phyloP scores from a whole-genome alignment of 371 early-diverging fungal species.

The Lichtheimia ramosa region DNA sequence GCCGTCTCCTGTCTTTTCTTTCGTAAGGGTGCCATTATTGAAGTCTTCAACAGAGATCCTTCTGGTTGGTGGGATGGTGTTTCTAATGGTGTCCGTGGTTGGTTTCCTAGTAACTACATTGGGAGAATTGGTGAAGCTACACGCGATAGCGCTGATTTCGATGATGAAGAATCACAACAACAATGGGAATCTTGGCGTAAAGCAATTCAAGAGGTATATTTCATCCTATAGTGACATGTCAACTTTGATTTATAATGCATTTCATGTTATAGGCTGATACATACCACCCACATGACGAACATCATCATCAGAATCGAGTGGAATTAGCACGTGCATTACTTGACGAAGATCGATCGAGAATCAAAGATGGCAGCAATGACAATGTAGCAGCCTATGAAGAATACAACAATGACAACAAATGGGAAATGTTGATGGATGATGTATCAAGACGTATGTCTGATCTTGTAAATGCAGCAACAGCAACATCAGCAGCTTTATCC shows the following conservation, averaged over 20 bases:
- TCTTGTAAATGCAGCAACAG: conserved; percentile 16
- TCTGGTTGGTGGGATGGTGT: conserved; percentile 62
- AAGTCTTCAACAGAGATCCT: conserved; percentile 46
- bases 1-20: conserved; percentile 43
- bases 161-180: conserved; percentile 33
- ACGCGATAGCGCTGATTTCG: conserved; percentile 34
- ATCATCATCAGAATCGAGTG: conserved; percentile 15
- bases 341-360: conserved; percentile 26
- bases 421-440: conserved; percentile 20
- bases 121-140: conserved; percentile 43
- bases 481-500: conserved; percentile 8
- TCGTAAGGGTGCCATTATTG: conserved; percentile 49
- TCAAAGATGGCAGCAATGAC: background rate
- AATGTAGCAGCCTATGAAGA: background rate
- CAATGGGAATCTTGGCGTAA: conserved; percentile 32
- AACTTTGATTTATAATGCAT: background rate
- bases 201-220: background rate
- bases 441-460: conserved; percentile 18
- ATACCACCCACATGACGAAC: background rate
- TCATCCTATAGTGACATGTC: background rate
- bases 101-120: conserved; percentile 56
- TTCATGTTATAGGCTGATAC: background rate
- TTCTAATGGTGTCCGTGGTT: conserved; percentile 44
- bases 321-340: conserved; percentile 35
- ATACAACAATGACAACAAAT: background rate